phyloP scores from a whole-genome alignment of 352 stramenopile species.

The Phytophthora cajani region DNA sequence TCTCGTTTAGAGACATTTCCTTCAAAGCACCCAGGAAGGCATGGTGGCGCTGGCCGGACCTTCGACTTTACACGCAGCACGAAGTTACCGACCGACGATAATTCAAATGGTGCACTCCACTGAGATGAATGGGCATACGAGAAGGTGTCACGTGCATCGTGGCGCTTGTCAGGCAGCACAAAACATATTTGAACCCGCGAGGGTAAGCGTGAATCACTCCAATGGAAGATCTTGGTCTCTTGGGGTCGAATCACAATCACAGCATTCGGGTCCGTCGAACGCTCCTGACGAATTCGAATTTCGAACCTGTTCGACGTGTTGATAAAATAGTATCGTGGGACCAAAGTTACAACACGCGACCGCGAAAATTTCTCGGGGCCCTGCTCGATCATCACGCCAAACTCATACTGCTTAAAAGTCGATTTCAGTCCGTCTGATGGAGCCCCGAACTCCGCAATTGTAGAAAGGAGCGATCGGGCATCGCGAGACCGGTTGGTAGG shows the following conservation, averaged over 20 bases:
- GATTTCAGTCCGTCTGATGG: conserved; percentile 31
- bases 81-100: conserved; percentile 84
- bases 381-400: conserved; percentile 89
- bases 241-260: conserved; percentile 56
- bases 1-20: conserved; percentile 21
- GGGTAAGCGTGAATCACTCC: conserved; percentile 69
- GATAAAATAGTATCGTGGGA: conserved; percentile 83
- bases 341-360: conserved; percentile 81
- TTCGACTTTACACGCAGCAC: conserved; percentile 76
- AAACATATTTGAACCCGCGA: conserved; percentile 80
- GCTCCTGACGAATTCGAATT: conserved; percentile 75
- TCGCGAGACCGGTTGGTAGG: conserved; percentile 52
- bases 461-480: conserved; percentile 54
- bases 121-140: conserved; percentile 57
- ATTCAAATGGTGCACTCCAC: conserved; percentile 82
- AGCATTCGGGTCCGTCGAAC: conserved; percentile 38
- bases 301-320: conserved; percentile 74
- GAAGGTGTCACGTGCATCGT: conserved; percentile 25
- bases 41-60: conserved; percentile 47
- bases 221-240: conserved; percentile 82
- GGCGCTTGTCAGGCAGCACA: conserved; percentile 45
- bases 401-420: conserved; percentile 80
- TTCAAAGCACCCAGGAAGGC: conserved; percentile 56
- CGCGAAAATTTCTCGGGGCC: conserved; percentile 76
- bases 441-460: conserved; percentile 49